Evolutionary conservation across 2,329 filamentous ascomycete genomes (phyloP), one percentile per base, ranked within the genome.

Genomic region (Stachybotrys chartarum): DNA sequence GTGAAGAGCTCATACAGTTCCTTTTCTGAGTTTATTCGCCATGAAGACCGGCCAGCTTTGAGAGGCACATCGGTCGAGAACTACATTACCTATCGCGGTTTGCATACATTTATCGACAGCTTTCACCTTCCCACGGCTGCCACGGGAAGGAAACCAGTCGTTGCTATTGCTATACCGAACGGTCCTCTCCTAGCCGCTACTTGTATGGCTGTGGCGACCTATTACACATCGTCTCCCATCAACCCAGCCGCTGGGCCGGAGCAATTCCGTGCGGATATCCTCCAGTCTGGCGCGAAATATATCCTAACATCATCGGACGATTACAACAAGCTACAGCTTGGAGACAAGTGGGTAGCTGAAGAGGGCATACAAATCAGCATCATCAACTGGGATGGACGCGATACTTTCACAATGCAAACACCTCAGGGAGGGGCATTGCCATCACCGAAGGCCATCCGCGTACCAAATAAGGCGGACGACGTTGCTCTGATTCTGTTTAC

Each of bases 401-500:
- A 75, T 56, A 69, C 68, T 7, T 72, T 78, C 53, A 58, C 58
- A 5, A 52, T 77, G 2, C 53, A 44, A 6, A 59, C 56, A n/a
- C 50, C 50, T 18, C 42, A 53, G 10, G 64, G 61, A 30, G 54
- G 53, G n/a, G 49, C 48, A 2, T 17, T 66, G 5, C 44, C 52
- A 7, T 16, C 45, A 6, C 7, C 42, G 7, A 12, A 53, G 7
- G 54, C 53, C n/a, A 30, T 45, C 14, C 57, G 60, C 14, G 56
- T 56, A 10, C 65, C 72, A 5, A 82, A 80, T 60, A 59, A 61
- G 5, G 68, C 72, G 2, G 71, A 79, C 45, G 78, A 82, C 57
- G 72, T 76, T 24, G 73, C 72, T 5, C 70, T 83, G 53, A 71
- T 83, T 50, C 70, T 83, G 1, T 82, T 83, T 62, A 84, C 80